Evolutionary conservation across 2,329 filamentous ascomycete genomes (phyloP).

Genomic region (Pyrenochaeta sp.): DNA sequence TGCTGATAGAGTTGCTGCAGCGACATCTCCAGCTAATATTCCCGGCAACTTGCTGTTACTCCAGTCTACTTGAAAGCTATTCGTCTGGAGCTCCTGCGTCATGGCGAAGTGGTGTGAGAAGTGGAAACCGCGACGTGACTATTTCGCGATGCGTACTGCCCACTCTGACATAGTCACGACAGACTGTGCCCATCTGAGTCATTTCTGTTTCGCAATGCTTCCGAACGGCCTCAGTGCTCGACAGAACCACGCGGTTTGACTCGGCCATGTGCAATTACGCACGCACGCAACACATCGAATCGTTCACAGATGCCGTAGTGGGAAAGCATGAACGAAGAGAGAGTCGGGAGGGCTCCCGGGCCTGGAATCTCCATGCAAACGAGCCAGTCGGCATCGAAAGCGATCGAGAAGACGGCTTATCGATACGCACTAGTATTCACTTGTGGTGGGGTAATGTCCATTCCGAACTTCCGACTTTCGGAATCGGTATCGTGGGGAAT

Average conservation of each 20-base stretch:
- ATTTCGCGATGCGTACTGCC: not conserved
- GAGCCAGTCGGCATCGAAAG: slow-evolving; percentile 6
- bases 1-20: slow-evolving; percentile 33
- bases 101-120: slow-evolving; percentile 4
- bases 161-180: no score
- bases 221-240: not conserved
- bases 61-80: slow-evolving; percentile 6
- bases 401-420: not conserved
- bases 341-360: slow-evolving; percentile 1
- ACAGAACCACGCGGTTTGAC: not conserved
- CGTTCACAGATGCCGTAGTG: slow-evolving; percentile 1
- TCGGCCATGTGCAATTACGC: not conserved
- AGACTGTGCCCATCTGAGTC: no score
- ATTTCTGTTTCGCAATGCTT: not conserved
- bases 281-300: not conserved
- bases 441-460: slow-evolving; percentile 1
- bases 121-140: not conserved
- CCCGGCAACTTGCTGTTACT: slow-evolving; percentile 10
- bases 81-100: slow-evolving; percentile 16
- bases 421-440: not conserved
- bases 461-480: slow-evolving; percentile 4
- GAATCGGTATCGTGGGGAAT: not conserved
- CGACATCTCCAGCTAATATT: slow-evolving; percentile 30
- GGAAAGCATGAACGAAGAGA: slow-evolving; percentile 6
- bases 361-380: not conserved